Conservation (phyloP, 495 filamentous ascomycete species). For the Lophium mytilinum region DNA sequence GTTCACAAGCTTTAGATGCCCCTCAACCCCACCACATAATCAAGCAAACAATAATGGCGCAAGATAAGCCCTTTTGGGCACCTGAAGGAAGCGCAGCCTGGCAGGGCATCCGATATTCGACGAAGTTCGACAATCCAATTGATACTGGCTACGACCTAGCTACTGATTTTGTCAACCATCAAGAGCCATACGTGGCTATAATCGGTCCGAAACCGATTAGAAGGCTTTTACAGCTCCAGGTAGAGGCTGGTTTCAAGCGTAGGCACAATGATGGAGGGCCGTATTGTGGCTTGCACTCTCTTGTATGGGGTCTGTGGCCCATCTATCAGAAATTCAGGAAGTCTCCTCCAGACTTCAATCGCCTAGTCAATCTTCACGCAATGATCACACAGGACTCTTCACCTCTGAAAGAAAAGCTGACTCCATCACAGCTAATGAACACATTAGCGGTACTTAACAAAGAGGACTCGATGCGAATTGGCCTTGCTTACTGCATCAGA, state of each 20-base stretch:
- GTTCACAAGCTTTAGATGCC: too few relatives aligned
- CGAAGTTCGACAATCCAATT: background rate
- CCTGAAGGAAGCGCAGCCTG: too few relatives aligned
- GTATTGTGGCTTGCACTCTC: background rate
- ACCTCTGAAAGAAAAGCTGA: background rate
- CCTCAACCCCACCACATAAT: too few relatives aligned
- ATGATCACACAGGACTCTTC: too few relatives aligned
- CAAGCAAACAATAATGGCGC: too few relatives aligned
- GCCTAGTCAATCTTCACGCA: background rate
- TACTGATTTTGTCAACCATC: background rate
- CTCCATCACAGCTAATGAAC: background rate
- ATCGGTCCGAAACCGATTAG: background rate
- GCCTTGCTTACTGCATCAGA: background rate
- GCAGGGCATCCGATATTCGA: background rate
- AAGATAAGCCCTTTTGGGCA: too few relatives aligned
- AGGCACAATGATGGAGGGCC: background rate
- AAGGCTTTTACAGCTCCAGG: background rate
- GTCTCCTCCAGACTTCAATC: background rate
- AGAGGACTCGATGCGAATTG: background rate
- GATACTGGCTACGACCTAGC: too few relatives aligned
- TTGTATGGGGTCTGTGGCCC: background rate
- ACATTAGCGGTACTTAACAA: background rate
- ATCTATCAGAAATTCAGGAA: background rate
- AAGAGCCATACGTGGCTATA: background rate
- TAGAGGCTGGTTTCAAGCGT: background rate